Evolutionary conservation across 306 rosid species (phyloP).

Genomic region (Cucumis hystrix): DNA sequence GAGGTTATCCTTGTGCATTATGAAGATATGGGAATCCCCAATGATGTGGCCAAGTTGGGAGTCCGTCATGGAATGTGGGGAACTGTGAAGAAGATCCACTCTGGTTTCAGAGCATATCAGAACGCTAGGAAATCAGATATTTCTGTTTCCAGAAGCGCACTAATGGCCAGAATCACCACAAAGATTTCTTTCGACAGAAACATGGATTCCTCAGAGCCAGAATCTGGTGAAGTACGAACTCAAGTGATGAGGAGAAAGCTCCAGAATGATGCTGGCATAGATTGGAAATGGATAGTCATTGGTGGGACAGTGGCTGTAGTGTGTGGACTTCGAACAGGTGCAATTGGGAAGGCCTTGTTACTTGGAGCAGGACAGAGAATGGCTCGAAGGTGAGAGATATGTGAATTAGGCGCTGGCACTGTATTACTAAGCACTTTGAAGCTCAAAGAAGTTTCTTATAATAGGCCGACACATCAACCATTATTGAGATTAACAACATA

Average conservation of each 20-base stretch:
- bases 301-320: conserved; percentile 91
- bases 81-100: conserved; percentile 80
- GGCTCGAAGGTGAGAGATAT: conserved; percentile 38
- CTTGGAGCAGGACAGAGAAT: conserved; percentile 86
- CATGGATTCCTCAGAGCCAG: conserved; percentile 30
- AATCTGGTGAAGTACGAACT: conserved; percentile 17
- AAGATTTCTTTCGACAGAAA: conserved; percentile 33
- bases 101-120: conserved; percentile 94
- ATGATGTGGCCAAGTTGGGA: conserved; percentile 92
- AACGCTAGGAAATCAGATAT: conserved; percentile 55
- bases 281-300: conserved; percentile 90
- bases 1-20: conserved; percentile 86
- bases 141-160: conserved; percentile 53
- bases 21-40: conserved; percentile 99
- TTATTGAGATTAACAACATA: not conserved
- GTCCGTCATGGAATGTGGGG: conserved; percentile 99
- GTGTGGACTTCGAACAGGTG: conserved; percentile 78
- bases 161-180: conserved; percentile 65
- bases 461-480: not conserved
- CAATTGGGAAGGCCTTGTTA: conserved; percentile 60
- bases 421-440: not conserved
- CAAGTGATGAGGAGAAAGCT: conserved; percentile 10
- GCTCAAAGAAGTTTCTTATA: not conserved
- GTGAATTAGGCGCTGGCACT: not conserved
- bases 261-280: conserved; percentile 39